Base-by-base conservation (phyloP, 495 filamentous ascomycete genomes). In the Podospora pseudocomata region DNA sequence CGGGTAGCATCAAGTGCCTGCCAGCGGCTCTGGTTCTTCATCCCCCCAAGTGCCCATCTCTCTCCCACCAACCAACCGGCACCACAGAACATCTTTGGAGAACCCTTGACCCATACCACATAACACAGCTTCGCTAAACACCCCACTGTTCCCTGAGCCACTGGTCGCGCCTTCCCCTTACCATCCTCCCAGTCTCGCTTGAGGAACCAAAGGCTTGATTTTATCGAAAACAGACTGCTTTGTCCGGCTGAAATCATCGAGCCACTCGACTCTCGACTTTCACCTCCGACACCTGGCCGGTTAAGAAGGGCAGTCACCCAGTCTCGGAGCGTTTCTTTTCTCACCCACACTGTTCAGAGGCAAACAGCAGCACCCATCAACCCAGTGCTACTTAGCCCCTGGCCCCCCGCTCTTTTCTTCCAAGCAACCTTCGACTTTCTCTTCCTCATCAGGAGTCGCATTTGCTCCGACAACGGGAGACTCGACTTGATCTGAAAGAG, bases 231-330 rank as follows among this genome's bases (percentile, higher is more conserved):
- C 67, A 71, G 26, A 49, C 68, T 57, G 54, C 53, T 58, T 67
- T 67, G 65, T 66, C 65, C 69, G 75, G 71, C 75, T 75, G 73
- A 75, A 77, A 65, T 75, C 72, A 55, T 65, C 64, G 66, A 70
- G 64, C 69, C 71, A 68, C 60, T 64, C 18, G 63, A 18, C 67
- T 64, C 65, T 69, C 72, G 54, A 72, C 67, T 67, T 58, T 11
- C 39, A 49, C 39, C 65, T 63, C 72, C 56, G 67, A 63, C 70
- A 59, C 66, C 69, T 60, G 4, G 28, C 66, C 71, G 71, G 68
- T 64, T 69, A 69, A 70, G 67, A 73, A 66, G 65, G 66, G 28
- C 16, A 26, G 23, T 19, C 60, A 23, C 55, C 66, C 68, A 61
- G 61, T 63, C 60, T 60, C 64, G 56, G 59, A 68, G 59, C 27